Percentiles rank a stretch among this genome's conserved stretches.
These are phyloP conservation scores for Aspergillus bombycis DNA, from an alignment of 2,329 filamentous ascomycete species.

Conservation along the genomic window DNA sequence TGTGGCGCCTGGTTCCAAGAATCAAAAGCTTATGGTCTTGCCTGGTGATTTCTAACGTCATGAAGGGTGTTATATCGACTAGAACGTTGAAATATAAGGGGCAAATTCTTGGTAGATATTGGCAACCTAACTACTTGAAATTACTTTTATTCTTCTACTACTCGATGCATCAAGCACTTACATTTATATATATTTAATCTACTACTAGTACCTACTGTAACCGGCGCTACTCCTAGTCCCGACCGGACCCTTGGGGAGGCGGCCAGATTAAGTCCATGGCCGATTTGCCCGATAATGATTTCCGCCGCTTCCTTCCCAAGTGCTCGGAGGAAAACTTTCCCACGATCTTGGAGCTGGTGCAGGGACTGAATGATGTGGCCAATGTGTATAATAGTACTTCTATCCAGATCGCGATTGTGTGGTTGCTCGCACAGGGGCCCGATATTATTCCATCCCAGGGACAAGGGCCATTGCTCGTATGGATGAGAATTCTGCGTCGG, in stretches of 20 bases:
- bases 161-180: neutral
- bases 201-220: too few species aligned
- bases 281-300: conserved; percentile 54
- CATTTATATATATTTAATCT: neutral
- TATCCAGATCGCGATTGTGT: conserved; percentile 64
- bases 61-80: neutral
- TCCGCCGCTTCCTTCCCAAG: conserved; percentile 51
- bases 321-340: conserved; percentile 56
- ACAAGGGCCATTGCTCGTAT: conserved; percentile 19
- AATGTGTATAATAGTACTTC: conserved; percentile 59
- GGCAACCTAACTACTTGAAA: neutral
- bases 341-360: conserved; percentile 58
- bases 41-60: neutral
- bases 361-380: conserved; percentile 53
- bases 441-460: conserved; percentile 34
- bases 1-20: neutral
- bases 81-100: neutral
- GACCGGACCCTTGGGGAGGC: too few species aligned
- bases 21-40: neutral
- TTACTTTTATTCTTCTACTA: neutral
- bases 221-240: conserved; percentile 62
- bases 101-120: neutral
- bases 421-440: conserved; percentile 61
- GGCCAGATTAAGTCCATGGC: conserved; percentile 49
- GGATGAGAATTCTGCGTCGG: neutral